These are phyloP conservation scores for Paxillus involutus DNA, from an alignment of 768 basidiomycete species.

Conservation along the genomic window DNA sequence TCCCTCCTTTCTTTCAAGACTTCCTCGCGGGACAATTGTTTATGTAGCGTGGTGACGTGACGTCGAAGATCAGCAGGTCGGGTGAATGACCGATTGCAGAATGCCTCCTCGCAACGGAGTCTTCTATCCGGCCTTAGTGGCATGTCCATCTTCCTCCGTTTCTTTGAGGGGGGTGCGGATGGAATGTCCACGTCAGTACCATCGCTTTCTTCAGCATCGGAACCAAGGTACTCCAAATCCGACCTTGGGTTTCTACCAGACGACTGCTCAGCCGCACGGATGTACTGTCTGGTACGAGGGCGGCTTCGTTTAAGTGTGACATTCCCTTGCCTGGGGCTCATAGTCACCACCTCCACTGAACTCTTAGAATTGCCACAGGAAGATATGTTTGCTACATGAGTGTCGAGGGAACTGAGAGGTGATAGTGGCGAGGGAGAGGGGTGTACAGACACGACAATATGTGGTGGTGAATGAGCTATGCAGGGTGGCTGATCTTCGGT, in stretches of 20 bases:
- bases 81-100: background rate
- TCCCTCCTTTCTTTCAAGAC: background rate
- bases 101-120: background rate
- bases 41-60: background rate
- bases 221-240: background rate
- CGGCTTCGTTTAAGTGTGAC: background rate
- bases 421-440: background rate
- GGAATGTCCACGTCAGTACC: background rate
- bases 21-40: background rate
- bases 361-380: background rate
- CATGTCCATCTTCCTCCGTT: background rate
- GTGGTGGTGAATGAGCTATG: background rate
- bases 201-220: background rate
- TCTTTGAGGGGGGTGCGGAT: background rate
- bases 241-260: background rate
- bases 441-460: background rate
- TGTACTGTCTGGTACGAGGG: background rate
- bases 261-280: background rate
- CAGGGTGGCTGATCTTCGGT: background rate
- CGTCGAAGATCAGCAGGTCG: constrained; percentile 1
- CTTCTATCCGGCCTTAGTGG: background rate
- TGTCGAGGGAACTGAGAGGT: background rate
- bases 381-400: background rate
- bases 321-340: background rate
- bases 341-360: background rate